Evolutionary conservation across 2,329 filamentous ascomycete species (phyloP).

Genomic region (Claviceps capensis): DNA sequence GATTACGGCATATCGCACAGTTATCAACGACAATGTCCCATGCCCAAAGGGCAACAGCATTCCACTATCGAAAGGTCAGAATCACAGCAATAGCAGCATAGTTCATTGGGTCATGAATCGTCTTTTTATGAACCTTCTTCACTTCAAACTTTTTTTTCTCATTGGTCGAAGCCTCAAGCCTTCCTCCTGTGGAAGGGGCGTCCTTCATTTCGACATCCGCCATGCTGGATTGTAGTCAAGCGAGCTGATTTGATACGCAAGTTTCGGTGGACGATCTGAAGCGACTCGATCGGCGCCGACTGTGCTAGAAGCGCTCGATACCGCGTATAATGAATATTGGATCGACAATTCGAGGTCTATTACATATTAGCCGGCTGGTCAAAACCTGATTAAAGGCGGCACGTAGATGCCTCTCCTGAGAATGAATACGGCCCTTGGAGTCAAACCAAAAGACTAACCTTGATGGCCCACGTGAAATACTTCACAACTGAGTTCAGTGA

Average conservation of each 20-base stretch:
- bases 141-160: slow-evolving; percentile 94
- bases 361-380: background rate
- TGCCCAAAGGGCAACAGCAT: slow-evolving; percentile 93
- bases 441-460: background rate
- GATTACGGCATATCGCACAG: slow-evolving; percentile 97
- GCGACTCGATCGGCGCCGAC: background rate
- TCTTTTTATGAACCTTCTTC: slow-evolving; percentile 60
- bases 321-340: background rate
- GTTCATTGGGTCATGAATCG: background rate
- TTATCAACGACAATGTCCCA: slow-evolving; percentile 99
- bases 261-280: background rate
- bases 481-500: background rate
- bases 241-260: background rate
- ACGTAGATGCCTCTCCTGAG: no score
- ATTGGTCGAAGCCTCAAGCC: slow-evolving; percentile 30
- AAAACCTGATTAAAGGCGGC: no score
- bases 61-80: slow-evolving; percentile 53
- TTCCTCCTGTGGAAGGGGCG: slow-evolving; percentile 50
- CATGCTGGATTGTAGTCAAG: slow-evolving; percentile 40
- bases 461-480: background rate
- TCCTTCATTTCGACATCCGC: slow-evolving; percentile 96
- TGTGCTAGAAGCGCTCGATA: background rate
- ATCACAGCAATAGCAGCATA: background rate
- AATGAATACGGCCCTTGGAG: background rate
- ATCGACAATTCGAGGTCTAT: background rate